Evolutionary conservation across 148 eudicot genomes (phyloP).

Genomic region (Rhododendron vialii): DNA sequence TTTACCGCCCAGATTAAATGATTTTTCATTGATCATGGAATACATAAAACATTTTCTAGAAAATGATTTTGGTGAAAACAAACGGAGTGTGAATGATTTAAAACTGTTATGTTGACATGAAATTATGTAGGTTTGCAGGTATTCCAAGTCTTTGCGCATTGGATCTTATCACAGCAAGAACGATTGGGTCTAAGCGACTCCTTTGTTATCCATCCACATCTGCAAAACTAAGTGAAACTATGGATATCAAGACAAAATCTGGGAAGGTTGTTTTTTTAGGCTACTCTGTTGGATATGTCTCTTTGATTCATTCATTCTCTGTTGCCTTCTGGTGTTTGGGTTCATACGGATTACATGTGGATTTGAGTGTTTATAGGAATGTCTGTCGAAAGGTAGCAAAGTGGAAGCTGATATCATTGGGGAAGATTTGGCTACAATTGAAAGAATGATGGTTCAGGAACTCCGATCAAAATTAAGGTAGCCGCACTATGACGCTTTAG

Average conservation of each 20-base stretch:
- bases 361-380: conserved; percentile 24
- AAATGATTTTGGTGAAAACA: neutral
- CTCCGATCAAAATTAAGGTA: conserved; percentile 63
- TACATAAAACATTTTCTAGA: neutral
- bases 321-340: neutral
- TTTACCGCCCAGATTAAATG: neutral
- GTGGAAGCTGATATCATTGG: conserved; percentile 20
- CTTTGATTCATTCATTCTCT: neutral
- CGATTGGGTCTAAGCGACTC: conserved; percentile 29
- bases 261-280: conserved; percentile 10
- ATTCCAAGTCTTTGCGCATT: conserved; percentile 19
- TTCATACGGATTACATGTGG: neutral
- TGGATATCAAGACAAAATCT: conserved; percentile 14
- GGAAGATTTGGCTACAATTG: conserved; percentile 30
- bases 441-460: conserved; percentile 56
- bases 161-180: conserved; percentile 18
- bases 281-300: neutral
- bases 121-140: conserved; percentile 41
- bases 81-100: neutral
- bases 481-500: neutral
- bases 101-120: neutral
- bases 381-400: conserved; percentile 12
- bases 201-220: conserved; percentile 13
- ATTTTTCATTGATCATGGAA: neutral
- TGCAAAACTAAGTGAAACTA: conserved; percentile 10